Percentiles rank a stretch among this genome's conserved stretches.
Evolutionary conservation across 1,139 yeast genomes (phyloP).

Genomic region (Taphrina communis): DNA sequence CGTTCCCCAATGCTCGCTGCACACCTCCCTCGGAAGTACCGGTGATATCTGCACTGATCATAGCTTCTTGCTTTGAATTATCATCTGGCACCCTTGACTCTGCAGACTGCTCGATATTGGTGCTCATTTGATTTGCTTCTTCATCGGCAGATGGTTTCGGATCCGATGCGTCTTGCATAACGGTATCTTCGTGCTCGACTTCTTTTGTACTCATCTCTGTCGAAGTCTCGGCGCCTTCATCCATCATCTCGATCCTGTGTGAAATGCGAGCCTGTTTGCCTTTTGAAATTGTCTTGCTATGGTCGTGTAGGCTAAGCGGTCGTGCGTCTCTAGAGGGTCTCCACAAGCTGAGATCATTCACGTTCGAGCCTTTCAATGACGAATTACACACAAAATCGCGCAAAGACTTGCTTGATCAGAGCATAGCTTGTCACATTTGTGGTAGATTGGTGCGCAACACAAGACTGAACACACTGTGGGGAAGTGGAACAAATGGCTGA

Average conservation of each 20-base stretch:
- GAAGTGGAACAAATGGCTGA: slow-evolving; percentile 9
- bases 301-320: too few relatives aligned
- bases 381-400: too few relatives aligned
- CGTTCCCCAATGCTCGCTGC: background rate
- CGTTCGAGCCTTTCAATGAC: too few relatives aligned
- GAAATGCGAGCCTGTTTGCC: background rate
- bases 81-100: background rate
- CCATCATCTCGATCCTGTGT: background rate
- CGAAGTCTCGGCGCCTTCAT: background rate
- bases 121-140: slow-evolving; percentile 1
- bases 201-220: too few relatives aligned
- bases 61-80: background rate
- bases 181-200: background rate
- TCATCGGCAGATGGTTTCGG: background rate
- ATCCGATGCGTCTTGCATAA: background rate
- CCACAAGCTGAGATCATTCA: too few relatives aligned
- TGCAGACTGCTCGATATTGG: background rate
- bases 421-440: too few relatives aligned
- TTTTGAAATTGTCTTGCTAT: background rate
- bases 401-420: too few relatives aligned
- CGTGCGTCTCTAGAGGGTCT: too few relatives aligned
- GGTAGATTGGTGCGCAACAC: background rate
- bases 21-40: too few relatives aligned
- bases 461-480: background rate
- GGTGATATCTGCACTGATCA: too few relatives aligned